Evolutionary conservation across 2,329 filamentous ascomycete species (phyloP), one percentile per base, ranked within the genome.

Genomic region (Pseudogymnoascus sp.): DNA sequence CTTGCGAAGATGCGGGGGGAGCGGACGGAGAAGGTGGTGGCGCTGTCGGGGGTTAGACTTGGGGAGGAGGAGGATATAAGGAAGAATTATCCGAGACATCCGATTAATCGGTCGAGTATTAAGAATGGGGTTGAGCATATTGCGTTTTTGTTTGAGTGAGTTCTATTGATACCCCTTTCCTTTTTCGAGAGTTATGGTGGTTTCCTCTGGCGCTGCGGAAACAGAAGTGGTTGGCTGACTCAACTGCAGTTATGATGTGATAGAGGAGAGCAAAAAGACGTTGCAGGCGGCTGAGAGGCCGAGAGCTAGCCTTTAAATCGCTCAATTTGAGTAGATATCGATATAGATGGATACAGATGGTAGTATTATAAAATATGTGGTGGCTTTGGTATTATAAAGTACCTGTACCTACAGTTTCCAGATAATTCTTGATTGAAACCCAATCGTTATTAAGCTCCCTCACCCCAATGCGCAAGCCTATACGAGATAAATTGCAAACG

Each of bases 201-300:
- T 16, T 11, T 51, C 14, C n/a, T 14, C 4, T 8, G 21, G 7
- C 7, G 23, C 2, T 13, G 2, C 23, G 3, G n/a, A 54, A 31
- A 13, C 25, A 19, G 45, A 28, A 48, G 4, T 14, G 21, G 3
- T n/a, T 21, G 7, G 6, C 25, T 54, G 48, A 54, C 48, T 54
- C 2, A 3, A n/a, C 48, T 31, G 19, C 57, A 65, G 63, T 23
- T 66, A 65, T 61, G 65, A 64, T 66, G 36, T 66, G 39, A 51
- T 66, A 31, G 65, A 62, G 13, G 65, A 65, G 48, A 66, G 48
- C 54, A 54, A 51, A 25, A 64, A 60, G 37, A 31, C 31, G 16
- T 41, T 65, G 34, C 61, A 62, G 16, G 61, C 54, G 5, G 65
- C 51, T 25, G 43, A 14, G 19, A 60, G n/a, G 11, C 63, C 54